Base-by-base conservation (phyloP, 2,329 filamentous ascomycete species). In the Aureobasidium sp. region DNA sequence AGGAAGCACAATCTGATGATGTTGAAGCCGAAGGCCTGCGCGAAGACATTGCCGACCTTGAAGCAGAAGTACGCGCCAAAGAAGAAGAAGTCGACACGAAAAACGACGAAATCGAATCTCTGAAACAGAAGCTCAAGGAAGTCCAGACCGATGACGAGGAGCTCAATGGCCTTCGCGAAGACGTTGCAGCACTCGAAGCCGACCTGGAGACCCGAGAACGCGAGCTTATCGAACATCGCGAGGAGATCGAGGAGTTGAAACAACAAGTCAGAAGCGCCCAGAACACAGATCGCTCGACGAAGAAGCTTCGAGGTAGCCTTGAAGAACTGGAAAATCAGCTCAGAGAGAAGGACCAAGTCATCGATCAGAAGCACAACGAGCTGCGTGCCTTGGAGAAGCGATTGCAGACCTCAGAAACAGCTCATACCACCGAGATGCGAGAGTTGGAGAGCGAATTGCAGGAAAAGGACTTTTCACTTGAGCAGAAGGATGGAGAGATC, bases 11-110 rank as follows among this genome's bases (percentile, higher is more conserved):
- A 34, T 62, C 67, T 34, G 68, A 70, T 17, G 67, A 68, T n/a
- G 69, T 70, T 27, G 81, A 87, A 50, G 78, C 87, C 9, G 80
- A 87, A 44, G 79, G 84, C 37, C 76, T 90, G 17, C 83, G 83
- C 55, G 79, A 79, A 20, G 81, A 85, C 66, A 72, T 90, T 17
- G 69, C 73, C 15, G 69, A 71, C 29, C 68, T 74, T 39, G 80
- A 86, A 53, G 74, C 80, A 17, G 80, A 82, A 44, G 81, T 84
- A 65, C 78, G 70, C 29, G 69, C 71, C 50, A 74, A 71, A 80
- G 62, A 81, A 81, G 63, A 79, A 81, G 46, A 71, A 41, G 58
- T 74, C 2, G 67, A 70, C 17, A 64, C 65, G 20, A 73, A 72
- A 62, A 65, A 71, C 26, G 83, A 84, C 37, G 81, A 86, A 66